A percentile compares a stretch with the other conserved stretches of the same genome.
phyloP scores from a whole-genome alignment of 495 filamentous ascomycete species.

The Tuber melanosporum region DNA sequence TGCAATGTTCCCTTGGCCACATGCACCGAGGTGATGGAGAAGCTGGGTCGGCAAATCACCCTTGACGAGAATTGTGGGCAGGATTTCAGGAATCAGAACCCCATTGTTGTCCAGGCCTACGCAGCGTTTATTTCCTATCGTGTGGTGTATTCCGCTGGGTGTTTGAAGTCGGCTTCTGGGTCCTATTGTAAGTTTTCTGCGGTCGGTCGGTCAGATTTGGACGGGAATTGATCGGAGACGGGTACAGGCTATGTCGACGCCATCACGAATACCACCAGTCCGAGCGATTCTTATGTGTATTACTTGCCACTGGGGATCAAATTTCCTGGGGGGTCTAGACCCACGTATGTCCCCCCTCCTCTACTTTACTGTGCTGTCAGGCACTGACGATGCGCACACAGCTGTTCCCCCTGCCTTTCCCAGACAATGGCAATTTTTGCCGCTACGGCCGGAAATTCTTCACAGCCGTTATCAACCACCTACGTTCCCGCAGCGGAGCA shows the following conservation, averaged over 20 bases:
- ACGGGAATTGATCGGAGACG: constrained; percentile 7
- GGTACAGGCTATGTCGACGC: constrained; percentile 65
- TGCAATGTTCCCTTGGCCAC: constrained; percentile 26
- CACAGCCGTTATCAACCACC: constrained; percentile 52
- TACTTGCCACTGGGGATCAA: constrained; percentile 71
- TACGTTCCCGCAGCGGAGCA: constrained; percentile 60
- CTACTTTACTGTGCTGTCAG: background rate
- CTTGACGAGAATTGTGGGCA: constrained; percentile 56
- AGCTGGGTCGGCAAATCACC: constrained; percentile 26
- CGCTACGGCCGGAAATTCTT: constrained; percentile 53
- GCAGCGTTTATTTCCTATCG: constrained; percentile 64
- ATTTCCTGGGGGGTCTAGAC: constrained; percentile 56
- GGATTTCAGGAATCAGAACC: constrained; percentile 61
- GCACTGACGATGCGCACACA: constrained; percentile 18
- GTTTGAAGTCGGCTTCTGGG: constrained; percentile 55
- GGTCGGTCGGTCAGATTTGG: constrained; percentile 3
- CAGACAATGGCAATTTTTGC: constrained; percentile 66
- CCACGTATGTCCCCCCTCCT: constrained; percentile 45
- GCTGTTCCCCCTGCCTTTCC: constrained; percentile 61
- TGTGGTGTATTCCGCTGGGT: constrained; percentile 70
- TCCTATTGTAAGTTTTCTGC: constrained; percentile 51
- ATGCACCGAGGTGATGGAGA: constrained; percentile 34
- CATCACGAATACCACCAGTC: constrained; percentile 62
- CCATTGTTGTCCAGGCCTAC: constrained; percentile 67
- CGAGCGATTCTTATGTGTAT: constrained; percentile 69